A percentile compares a stretch with the other conserved stretches of the same genome.
phyloP scores from a whole-genome alignment of 83 land plant genomes.

The Thuja plicata region DNA sequence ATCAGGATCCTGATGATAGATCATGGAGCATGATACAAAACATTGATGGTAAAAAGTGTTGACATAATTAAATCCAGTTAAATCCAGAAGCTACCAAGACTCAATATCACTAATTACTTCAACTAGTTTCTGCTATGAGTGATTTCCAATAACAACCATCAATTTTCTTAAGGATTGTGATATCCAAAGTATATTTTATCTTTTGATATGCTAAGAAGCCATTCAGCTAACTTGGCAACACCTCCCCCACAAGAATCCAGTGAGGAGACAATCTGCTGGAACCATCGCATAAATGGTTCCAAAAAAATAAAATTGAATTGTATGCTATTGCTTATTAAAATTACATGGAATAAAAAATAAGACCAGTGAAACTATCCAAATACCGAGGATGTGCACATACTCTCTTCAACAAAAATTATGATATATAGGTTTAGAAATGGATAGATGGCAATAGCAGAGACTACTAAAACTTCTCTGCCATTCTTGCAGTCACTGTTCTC shows the following conservation, averaged over 20 bases:
- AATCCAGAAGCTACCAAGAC: no score
- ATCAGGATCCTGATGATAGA: no score
- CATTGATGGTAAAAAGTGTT: no score
- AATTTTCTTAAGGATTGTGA: no score
- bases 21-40: no score
- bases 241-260: not conserved
- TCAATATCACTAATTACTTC: no score
- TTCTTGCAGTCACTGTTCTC: slow-evolving; percentile 62
- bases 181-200: not conserved
- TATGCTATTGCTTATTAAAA: not conserved
- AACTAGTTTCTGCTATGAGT: no score
- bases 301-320: no score
- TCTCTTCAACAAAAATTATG: not conserved
- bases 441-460: not conserved
- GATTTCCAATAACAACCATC: not conserved
- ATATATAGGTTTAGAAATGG: not conserved
- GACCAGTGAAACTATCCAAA: not conserved
- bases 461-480: slow-evolving; percentile 69
- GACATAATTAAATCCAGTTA: no score
- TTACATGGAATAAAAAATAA: not conserved
- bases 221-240: not conserved
- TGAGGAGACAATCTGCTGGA: not conserved
- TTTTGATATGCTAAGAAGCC: not conserved
- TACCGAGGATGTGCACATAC: not conserved
- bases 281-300: not conserved